Evolutionary conservation across 805 yeast genomes (phyloP).

Genomic region (Brettanomyces naardenensis): DNA sequence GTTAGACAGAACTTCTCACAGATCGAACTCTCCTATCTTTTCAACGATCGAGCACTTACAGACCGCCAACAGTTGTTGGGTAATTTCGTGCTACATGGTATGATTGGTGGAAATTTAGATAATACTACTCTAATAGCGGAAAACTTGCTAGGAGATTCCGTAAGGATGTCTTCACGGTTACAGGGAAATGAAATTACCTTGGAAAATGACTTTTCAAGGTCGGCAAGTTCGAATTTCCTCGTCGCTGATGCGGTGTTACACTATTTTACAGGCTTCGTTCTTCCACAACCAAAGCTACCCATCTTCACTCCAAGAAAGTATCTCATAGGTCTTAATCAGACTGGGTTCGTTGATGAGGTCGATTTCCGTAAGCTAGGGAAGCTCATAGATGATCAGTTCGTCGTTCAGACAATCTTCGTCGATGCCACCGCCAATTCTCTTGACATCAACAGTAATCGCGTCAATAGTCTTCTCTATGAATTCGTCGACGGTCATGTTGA

Average conservation of each 20-base stretch:
- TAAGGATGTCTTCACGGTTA: constrained; percentile 15
- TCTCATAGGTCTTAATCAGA: constrained; percentile 49
- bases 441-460: not conserved
- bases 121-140: constrained; percentile 7
- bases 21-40: constrained; percentile 39
- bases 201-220: constrained; percentile 28
- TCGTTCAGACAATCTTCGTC: constrained; percentile 57
- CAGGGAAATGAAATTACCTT: constrained; percentile 29
- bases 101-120: constrained; percentile 35
- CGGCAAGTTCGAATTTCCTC: constrained; percentile 33
- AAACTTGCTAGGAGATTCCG: constrained; percentile 22
- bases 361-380: constrained; percentile 47
- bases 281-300: constrained; percentile 16
- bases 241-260: constrained; percentile 44
- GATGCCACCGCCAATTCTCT: constrained; percentile 20
- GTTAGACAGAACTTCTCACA: constrained; percentile 24
- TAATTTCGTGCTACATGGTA: constrained; percentile 31
- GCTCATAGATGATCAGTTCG: constrained; percentile 45
- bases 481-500: constrained; percentile 43
- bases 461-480: constrained; percentile 47
- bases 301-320: constrained; percentile 48
- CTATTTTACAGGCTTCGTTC: constrained; percentile 29
- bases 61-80: constrained; percentile 23
- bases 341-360: constrained; percentile 63
- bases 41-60: constrained; percentile 19